phyloP scores from a whole-genome alignment of 495 filamentous ascomycete genomes.

The Podospora anserina region DNA sequence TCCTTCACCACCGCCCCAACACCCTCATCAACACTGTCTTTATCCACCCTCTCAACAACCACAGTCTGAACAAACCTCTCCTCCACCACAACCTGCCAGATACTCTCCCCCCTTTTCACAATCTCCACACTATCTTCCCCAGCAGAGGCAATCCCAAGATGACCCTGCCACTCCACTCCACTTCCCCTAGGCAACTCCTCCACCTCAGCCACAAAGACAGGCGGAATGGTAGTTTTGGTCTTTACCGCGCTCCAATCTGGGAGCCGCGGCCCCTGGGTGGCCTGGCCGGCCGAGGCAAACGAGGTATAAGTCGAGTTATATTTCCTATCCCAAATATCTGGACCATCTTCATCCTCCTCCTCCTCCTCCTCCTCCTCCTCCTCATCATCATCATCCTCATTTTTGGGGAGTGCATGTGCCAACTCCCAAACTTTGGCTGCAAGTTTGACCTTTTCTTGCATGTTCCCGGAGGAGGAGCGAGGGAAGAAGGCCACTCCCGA shows the following conservation, averaged over 20 bases:
- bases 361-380: conserved; percentile 29
- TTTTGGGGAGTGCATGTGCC: conserved; percentile 28
- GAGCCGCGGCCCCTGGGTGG: conserved; percentile 26
- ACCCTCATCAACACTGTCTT: no score
- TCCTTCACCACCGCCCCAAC: background rate
- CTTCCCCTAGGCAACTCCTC: conserved; percentile 31
- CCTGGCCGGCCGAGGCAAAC: conserved; percentile 21
- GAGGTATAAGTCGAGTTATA: conserved; percentile 47
- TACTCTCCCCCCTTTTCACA: background rate
- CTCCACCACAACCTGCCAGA: conserved; percentile 20
- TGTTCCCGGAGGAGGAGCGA: conserved; percentile 1
- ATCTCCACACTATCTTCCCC: conserved; percentile 5
- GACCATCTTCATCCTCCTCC: conserved; percentile 41
- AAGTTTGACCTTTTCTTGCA: conserved; percentile 17
- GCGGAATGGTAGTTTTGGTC: conserved; percentile 43
- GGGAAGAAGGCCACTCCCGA: conserved; percentile 71
- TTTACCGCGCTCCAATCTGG: conserved; percentile 10
- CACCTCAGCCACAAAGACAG: conserved; percentile 67
- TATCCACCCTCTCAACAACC: conserved; percentile 17
- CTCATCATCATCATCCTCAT: conserved; percentile 22
- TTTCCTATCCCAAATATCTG: conserved; percentile 72
- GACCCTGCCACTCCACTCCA: conserved; percentile 36
- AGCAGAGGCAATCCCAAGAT: conserved; percentile 26
- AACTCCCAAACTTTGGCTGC: conserved; percentile 35
- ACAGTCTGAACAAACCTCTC: conserved; percentile 26